These are phyloP conservation scores for Podila verticillata DNA, from an alignment of 192 early-diverging fungal species.

Conservation along the genomic window DNA sequence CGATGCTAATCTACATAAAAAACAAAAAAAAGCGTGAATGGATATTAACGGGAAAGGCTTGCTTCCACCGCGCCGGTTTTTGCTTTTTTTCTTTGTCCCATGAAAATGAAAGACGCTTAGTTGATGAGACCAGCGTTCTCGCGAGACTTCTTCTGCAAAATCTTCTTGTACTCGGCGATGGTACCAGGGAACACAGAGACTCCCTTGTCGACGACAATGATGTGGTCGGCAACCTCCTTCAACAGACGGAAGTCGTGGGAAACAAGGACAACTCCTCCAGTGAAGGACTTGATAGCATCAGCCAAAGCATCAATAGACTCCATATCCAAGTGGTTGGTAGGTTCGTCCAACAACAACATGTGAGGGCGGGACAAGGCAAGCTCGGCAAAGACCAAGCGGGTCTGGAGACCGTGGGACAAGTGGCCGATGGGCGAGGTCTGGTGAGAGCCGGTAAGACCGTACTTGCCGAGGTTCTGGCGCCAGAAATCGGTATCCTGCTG, in stretches of 20 bases:
- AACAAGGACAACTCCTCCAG: slow-evolving; percentile 97
- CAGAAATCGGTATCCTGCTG: slow-evolving; percentile 89
- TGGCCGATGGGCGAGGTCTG: slow-evolving; percentile 92
- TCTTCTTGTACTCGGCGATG: slow-evolving; percentile 93
- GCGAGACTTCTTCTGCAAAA: slow-evolving; percentile 61
- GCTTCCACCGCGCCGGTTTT: not conserved
- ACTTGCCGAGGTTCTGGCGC: slow-evolving; percentile 91
- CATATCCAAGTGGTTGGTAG: slow-evolving; percentile 96
- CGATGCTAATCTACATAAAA: slow-evolving; percentile 1
- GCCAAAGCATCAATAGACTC: slow-evolving; percentile 95
- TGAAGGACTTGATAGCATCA: slow-evolving; percentile 93
- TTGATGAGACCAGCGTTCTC: slow-evolving; percentile 51
- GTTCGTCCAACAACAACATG: slow-evolving; percentile 98
- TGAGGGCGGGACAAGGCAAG: slow-evolving; percentile 89
- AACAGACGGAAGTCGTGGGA: slow-evolving; percentile 99
- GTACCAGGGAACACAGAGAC: slow-evolving; percentile 81
- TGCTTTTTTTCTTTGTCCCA: slow-evolving; percentile 5
- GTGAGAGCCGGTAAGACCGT: slow-evolving; percentile 91
- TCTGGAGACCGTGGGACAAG: slow-evolving; percentile 94
- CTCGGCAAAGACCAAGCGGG: slow-evolving; percentile 96
- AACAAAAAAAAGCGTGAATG: not conserved
- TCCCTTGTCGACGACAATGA: slow-evolving; percentile 88
- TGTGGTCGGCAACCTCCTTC: slow-evolving; percentile 93
- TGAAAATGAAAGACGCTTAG: slow-evolving; percentile 8
- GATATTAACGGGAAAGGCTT: not conserved